Evolutionary conservation across 352 stramenopile species (phyloP), one percentile per base, ranked within the genome.

Genomic region (Stramenopiles sp.): DNA sequence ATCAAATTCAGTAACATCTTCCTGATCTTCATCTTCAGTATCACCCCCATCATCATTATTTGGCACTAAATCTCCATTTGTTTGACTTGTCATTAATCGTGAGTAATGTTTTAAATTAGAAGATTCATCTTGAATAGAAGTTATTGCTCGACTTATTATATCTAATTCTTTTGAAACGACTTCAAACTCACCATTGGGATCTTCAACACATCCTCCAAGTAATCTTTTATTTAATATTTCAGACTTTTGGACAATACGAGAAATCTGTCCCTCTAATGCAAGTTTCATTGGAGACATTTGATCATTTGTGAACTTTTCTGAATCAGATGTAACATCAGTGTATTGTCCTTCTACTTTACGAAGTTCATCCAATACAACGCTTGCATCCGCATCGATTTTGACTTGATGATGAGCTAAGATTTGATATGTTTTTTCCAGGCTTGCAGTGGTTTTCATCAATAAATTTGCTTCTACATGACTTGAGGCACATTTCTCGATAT

Each of bases 91-190:
- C n/a, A n/a, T n/a, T 10, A 90, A 52, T 18, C 57, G 55, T 45
- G 89, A 71, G 39, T 84, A 89, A 28, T 74, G 59, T 4, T 60
- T 70, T 50, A 87, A 90, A 40, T 77, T 69, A 42, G 76, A 72
- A 3, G 62, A 64, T 8, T 80, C 53, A 21, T 85, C 60, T 21
- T 81, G 62, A n/a, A 81, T 43, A 22, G 69, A 57, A 4, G 57
- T 62, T 0, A 90, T 54, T 4, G 61, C 64, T 35, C 69, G 50
- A 42, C 71, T 78, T 1, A 80, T 28, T 2, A 21, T 19, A 7
- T 45, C 32, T 3, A 59, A 20, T 10, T 58, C 46, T 15, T 42
- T 19, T 1, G 59, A 36, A 2, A 57, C 53, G 2, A 37, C 22
- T 4, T 42, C 57, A 4, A 67, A 59, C 28, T 81, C 68, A 36